Conservation (phyloP, 2,329 filamentous ascomycete genomes). For the Orbilia quercus region DNA sequence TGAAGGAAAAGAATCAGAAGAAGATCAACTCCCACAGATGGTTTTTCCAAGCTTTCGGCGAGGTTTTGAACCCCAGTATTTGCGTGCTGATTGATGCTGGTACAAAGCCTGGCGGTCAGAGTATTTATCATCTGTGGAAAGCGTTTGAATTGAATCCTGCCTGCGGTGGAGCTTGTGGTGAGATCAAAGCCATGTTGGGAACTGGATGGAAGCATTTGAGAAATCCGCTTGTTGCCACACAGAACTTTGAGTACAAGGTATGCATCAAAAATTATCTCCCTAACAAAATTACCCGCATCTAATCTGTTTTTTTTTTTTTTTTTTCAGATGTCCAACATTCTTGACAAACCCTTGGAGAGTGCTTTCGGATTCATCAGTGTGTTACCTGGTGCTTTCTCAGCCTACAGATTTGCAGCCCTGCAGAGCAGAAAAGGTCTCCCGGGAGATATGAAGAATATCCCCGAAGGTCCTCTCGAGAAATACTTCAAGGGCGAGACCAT, state of each 20-base stretch:
- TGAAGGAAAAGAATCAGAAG: slow-evolving; percentile 99
- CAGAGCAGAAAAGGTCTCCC: slow-evolving; percentile 71
- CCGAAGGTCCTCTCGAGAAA: slow-evolving; percentile 87
- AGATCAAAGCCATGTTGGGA: slow-evolving; percentile 98
- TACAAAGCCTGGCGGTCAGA: slow-evolving; percentile 91
- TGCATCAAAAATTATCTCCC: background rate
- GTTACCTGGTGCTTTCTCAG: slow-evolving; percentile 96
- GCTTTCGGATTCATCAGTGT: slow-evolving; percentile 98
- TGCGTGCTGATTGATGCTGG: slow-evolving; percentile 96
- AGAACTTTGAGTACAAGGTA: slow-evolving; percentile 97
- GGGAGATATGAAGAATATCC: slow-evolving; percentile 79
- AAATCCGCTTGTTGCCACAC: slow-evolving; percentile 92
- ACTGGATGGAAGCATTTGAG: slow-evolving; percentile 84
- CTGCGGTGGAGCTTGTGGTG: slow-evolving; percentile 96
- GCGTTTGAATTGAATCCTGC: slow-evolving; percentile 97
- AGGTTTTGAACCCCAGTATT: slow-evolving; percentile 92
- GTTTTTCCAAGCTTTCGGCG: slow-evolving; percentile 98
- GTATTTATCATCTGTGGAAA: slow-evolving; percentile 98
- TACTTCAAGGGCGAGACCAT: slow-evolving; percentile 98
- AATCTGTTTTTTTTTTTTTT: background rate
- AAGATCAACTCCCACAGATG: slow-evolving; percentile 99
- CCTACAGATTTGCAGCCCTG: slow-evolving; percentile 91
- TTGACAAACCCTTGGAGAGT: slow-evolving; percentile 96
- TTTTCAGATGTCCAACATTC: slow-evolving; percentile 87
- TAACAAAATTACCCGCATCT: background rate